Conservation (phyloP, 148 eudicot species). For the Fagopyrum tataricum region DNA sequence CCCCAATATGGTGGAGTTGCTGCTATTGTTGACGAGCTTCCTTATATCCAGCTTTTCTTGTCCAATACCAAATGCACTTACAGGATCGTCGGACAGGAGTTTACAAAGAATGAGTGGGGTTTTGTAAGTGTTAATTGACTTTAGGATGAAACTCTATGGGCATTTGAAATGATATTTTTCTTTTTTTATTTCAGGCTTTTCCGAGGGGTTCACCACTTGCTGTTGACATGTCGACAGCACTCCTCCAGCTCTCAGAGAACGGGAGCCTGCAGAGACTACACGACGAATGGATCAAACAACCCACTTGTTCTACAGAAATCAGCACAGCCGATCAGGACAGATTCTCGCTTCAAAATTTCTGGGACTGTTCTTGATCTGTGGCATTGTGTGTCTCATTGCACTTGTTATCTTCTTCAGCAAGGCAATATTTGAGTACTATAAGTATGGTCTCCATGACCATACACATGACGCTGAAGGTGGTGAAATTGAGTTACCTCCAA, state of each 20-base stretch:
- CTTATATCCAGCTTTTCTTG: conserved; percentile 62
- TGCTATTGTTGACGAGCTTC: conserved; percentile 87
- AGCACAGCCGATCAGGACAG: conserved; percentile 32
- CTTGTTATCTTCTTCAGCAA: conserved; percentile 45
- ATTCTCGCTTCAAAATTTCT: conserved; percentile 74
- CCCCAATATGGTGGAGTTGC: conserved; percentile 77
- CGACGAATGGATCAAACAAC: conserved; percentile 64
- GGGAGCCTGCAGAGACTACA: conserved; percentile 72
- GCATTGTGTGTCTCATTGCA: conserved; percentile 55
- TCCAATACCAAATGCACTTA: conserved; percentile 40
- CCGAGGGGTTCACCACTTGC: conserved; percentile 77
- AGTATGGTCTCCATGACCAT: conserved; percentile 21
- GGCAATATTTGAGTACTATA: conserved; percentile 51
- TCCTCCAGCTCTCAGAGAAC: conserved; percentile 68
- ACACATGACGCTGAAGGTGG: neutral
- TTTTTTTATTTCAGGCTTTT: conserved; percentile 42
- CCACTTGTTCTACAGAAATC: conserved; percentile 35
- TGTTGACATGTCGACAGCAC: conserved; percentile 63
- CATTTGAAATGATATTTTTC: too few species aligned
- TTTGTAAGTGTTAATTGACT: too few species aligned
- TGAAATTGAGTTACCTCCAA: neutral
- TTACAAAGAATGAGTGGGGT: conserved; percentile 88
- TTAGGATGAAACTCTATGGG: too few species aligned
- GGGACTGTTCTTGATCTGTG: conserved; percentile 87
- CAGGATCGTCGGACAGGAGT: conserved; percentile 67